phyloP scores from a whole-genome alignment of 345 rosid genomes.

The Citrus trifoliata region DNA sequence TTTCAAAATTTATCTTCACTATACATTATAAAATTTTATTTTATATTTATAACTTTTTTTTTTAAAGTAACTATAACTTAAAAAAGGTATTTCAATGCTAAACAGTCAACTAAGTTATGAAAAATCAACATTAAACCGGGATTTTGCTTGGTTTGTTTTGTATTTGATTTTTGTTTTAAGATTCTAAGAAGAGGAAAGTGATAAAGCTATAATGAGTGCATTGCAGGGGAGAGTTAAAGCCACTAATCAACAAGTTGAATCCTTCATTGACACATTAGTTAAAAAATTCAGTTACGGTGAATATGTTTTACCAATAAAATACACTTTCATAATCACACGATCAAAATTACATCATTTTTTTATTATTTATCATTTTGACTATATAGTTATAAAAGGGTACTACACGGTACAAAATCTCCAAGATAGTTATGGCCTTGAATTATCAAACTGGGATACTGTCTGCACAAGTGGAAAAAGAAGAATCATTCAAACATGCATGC shows the following conservation, averaged over 20 bases:
- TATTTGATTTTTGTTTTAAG: too few species aligned
- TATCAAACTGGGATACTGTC: too few species aligned
- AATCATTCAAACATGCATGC: neutral
- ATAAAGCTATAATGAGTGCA: neutral
- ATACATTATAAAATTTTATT: fast-evolving
- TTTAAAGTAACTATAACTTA: fast-evolving
- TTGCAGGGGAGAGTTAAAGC: neutral
- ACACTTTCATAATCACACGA: too few species aligned
- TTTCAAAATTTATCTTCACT: fast-evolving
- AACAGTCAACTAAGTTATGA: too few species aligned
- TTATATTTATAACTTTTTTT: too few species aligned
- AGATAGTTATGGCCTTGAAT: too few species aligned
- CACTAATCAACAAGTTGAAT: neutral
- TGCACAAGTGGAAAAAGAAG: neutral
- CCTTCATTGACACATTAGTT: neutral
- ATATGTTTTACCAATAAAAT: fast-evolving
- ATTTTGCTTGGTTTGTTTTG: neutral
- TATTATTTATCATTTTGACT: too few species aligned
- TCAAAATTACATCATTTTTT: fast-evolving
- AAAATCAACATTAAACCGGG: neutral
- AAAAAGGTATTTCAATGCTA: too few species aligned
- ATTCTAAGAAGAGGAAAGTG: neutral
- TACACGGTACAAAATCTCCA: fast-evolving
- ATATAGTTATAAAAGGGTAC: fast-evolving
- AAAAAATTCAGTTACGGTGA: fast-evolving